A percentile compares a stretch with the other conserved stretches of the same genome.
phyloP scores from a whole-genome alignment of 1,139 yeast genomes.

The Blastobotrys buckinghamii region DNA sequence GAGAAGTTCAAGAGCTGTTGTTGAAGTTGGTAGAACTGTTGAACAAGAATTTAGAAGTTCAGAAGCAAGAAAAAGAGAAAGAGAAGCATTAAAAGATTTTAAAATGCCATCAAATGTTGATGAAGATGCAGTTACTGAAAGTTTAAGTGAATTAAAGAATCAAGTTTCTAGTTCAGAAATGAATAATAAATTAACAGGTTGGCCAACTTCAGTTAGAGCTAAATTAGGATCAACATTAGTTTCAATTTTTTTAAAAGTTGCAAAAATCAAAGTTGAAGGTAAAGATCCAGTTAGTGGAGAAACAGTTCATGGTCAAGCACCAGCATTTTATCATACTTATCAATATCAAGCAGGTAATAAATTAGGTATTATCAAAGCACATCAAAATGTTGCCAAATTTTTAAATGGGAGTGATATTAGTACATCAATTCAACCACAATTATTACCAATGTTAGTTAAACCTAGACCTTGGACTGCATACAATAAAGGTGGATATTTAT shows the following conservation, averaged over 20 bases:
- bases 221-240: slow-evolving; percentile 78
- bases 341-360: slow-evolving; percentile 75
- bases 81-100: slow-evolving; percentile 38
- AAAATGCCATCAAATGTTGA: background rate
- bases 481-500: slow-evolving; percentile 79
- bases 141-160: slow-evolving; percentile 18
- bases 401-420: slow-evolving; percentile 62
- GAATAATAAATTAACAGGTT: slow-evolving; percentile 38
- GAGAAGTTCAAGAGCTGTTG: slow-evolving; percentile 77
- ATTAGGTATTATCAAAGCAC: slow-evolving; percentile 76
- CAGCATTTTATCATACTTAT: slow-evolving; percentile 87
- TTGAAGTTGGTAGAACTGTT: slow-evolving; percentile 75
- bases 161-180: slow-evolving; percentile 24
- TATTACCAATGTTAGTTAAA: slow-evolving; percentile 84
- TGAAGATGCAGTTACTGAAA: slow-evolving; percentile 9
- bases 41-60: slow-evolving; percentile 75
- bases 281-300: slow-evolving; percentile 68
- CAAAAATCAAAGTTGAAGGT: slow-evolving; percentile 72
- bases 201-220: slow-evolving; percentile 68
- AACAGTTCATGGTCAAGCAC: slow-evolving; percentile 61
- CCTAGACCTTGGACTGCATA: slow-evolving; percentile 84
- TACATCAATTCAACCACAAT: slow-evolving; percentile 77
- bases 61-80: slow-evolving; percentile 41
- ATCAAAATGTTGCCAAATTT: slow-evolving; percentile 58
- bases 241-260: slow-evolving; percentile 71